Evolutionary conservation across 305 asterid species (phyloP).

Genomic region (Fraxinus velutina): DNA sequence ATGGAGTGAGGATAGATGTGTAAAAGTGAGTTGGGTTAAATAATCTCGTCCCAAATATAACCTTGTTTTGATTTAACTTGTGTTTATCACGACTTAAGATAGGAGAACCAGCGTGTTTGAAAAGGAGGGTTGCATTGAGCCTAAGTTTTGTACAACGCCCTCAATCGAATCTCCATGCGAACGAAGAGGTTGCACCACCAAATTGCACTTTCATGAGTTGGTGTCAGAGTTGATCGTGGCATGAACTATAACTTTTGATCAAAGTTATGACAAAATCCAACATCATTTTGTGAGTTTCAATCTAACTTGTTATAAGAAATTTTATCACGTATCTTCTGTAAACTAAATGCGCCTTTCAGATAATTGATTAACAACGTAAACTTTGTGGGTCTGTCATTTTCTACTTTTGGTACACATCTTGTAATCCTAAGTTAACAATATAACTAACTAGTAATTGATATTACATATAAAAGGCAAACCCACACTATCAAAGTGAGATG

Average conservation of each 20-base stretch:
- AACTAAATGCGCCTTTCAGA: background rate
- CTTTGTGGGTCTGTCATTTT: background rate
- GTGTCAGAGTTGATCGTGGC: background rate
- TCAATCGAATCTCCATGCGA: background rate
- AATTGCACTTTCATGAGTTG: background rate
- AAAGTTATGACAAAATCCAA: too few species aligned
- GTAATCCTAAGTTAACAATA: background rate
- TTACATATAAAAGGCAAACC: background rate
- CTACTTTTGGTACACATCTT: background rate
- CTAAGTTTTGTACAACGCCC: background rate
- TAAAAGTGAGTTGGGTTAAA: background rate
- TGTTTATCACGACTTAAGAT: background rate
- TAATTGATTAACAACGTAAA: background rate
- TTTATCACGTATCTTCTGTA: background rate
- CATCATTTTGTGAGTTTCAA: too few species aligned
- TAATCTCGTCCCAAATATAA: background rate
- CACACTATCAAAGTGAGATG: background rate
- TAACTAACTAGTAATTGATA: background rate
- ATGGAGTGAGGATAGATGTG: background rate
- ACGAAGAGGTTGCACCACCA: background rate
- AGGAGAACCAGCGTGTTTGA: background rate
- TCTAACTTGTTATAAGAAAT: background rate
- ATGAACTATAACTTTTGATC: too few species aligned
- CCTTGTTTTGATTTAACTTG: background rate
- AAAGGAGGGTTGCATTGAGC: background rate